Percentiles rank a stretch among this genome's conserved stretches.
Evolutionary conservation across 352 stramenopile species (phyloP).

Genomic region (Pythium brachiatum): DNA sequence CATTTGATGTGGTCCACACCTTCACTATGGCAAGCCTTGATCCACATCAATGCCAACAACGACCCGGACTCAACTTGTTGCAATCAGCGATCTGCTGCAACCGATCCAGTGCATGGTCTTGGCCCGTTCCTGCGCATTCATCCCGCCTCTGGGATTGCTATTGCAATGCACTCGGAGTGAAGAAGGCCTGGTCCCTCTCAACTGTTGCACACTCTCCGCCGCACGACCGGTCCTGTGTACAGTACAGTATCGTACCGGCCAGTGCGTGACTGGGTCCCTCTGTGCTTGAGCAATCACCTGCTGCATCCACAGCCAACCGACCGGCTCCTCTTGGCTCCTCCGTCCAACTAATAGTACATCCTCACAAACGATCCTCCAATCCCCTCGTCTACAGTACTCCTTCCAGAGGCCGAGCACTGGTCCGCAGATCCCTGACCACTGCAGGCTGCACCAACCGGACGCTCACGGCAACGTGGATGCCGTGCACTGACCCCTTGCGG

Average conservation of each 20-base stretch:
- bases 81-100: background rate
- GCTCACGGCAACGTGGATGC: background rate
- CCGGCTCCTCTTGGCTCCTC: background rate
- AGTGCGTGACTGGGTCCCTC: background rate
- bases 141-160: slow-evolving; percentile 9
- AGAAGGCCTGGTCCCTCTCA: too few species aligned
- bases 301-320: background rate
- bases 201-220: too few species aligned
- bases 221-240: too few species aligned
- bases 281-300: background rate
- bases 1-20: slow-evolving; percentile 7
- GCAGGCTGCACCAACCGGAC: background rate
- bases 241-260: too few species aligned
- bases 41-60: background rate
- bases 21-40: background rate
- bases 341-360: too few species aligned
- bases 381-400: too few species aligned
- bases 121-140: background rate
- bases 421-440: too few species aligned
- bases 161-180: too few species aligned
- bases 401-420: too few species aligned
- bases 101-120: background rate
- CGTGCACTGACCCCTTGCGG: background rate
- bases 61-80: too few species aligned
- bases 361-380: too few species aligned